A percentile compares a stretch with the other conserved stretches of the same genome.
Conservation (phyloP, 192 early-diverging fungal genomes). For the Jimgerdemannia lactiflua region DNA sequence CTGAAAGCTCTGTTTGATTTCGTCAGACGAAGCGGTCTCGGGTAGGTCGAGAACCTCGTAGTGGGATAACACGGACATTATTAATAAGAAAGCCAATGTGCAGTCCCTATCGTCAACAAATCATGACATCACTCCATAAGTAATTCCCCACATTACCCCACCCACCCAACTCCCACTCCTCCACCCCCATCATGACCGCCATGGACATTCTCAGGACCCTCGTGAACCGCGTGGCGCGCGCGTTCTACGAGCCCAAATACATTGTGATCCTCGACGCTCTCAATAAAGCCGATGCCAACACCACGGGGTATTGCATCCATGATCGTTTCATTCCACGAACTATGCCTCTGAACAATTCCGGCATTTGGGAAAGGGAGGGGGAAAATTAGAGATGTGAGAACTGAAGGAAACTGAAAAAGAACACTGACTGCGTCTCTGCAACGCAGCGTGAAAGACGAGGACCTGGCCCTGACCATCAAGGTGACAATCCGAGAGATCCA, state of each 20-base stretch:
- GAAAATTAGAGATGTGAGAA: conserved; percentile 12
- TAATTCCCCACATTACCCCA: neutral
- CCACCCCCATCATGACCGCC: neutral
- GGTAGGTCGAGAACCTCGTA: conserved; percentile 54
- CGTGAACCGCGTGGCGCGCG: conserved; percentile 74
- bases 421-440: no score
- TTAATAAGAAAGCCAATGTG: neutral
- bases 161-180: neutral
- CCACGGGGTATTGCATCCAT: neutral
- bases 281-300: conserved; percentile 55
- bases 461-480: conserved; percentile 63
- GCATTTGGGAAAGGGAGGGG: neutral
- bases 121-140: neutral
- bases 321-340: neutral
- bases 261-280: conserved; percentile 85
- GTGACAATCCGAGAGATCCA: conserved; percentile 68
- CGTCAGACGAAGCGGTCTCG: conserved; percentile 32
- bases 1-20: conserved; percentile 57
- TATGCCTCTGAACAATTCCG: neutral
- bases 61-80: conserved; percentile 5
- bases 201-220: conserved; percentile 55
- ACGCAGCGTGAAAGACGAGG: conserved; percentile 69
- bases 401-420: no score
- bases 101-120: neutral
- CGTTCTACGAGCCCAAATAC: conserved; percentile 77